Evolutionary conservation across 345 rosid genomes (phyloP).

Genomic region (Arabis alpina): DNA sequence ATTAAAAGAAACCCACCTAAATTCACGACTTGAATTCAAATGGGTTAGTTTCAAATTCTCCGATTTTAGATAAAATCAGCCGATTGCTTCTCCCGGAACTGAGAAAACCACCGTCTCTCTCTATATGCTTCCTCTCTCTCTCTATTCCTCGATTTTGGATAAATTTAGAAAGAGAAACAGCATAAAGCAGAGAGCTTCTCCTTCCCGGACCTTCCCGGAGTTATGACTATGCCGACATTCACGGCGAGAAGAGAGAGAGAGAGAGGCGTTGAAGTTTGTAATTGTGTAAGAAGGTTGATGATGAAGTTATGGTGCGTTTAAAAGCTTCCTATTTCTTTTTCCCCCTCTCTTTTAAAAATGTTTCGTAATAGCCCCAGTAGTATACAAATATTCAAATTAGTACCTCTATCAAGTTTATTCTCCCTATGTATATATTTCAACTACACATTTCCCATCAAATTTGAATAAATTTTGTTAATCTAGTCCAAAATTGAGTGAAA

Average conservation of each 20-base stretch:
- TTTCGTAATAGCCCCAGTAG: constrained; percentile 13
- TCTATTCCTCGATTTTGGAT: constrained; percentile 9
- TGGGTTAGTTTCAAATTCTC: constrained; percentile 25
- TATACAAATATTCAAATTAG: background rate
- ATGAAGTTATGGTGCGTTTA: constrained; percentile 7
- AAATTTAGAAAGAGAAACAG: constrained; percentile 10
- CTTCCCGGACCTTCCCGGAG: background rate
- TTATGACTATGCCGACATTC: constrained; percentile 20
- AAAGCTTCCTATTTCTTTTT: background rate
- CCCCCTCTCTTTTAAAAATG: background rate
- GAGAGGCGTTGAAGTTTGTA: constrained; percentile 31
- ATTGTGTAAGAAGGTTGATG: constrained; percentile 44
- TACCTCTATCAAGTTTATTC: background rate
- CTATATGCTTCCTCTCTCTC: background rate
- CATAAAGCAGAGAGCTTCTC: constrained; percentile 29
- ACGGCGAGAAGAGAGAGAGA: constrained; percentile 32
- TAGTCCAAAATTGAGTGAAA: too few relatives aligned
- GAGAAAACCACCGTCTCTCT: constrained; percentile 25
- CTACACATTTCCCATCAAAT: too few relatives aligned
- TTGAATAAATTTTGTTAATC: too few relatives aligned
- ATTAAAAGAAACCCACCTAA: constrained; percentile 43
- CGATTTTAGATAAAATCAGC: constrained; percentile 7
- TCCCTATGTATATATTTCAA: too few relatives aligned
- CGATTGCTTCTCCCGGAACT: constrained; percentile 16
- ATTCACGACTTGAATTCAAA: constrained; percentile 45